These are phyloP conservation scores for Typha latifolia DNA, from an alignment of 176 grass and related monocot species.

Conservation along the genomic window DNA sequence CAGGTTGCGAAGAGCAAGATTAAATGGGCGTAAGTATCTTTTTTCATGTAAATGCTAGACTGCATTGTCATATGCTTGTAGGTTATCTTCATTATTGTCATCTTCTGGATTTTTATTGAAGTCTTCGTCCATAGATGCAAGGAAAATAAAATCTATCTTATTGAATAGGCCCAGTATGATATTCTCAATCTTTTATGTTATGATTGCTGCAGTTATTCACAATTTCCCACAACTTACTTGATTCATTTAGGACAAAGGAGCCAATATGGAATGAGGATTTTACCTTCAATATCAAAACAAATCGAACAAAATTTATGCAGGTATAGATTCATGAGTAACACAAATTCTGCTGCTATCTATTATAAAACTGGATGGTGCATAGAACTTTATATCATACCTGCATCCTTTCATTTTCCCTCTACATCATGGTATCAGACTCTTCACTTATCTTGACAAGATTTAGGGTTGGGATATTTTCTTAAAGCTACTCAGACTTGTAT, in stretches of 20 bases:
- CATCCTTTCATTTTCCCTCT: neutral
- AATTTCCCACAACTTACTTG: conserved; percentile 15
- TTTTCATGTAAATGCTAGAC: conserved; percentile 12
- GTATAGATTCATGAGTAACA: conserved; percentile 24
- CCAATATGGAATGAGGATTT: conserved; percentile 92
- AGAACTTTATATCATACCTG: neutral
- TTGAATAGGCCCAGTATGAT: too few species aligned
- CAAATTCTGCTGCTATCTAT: neutral
- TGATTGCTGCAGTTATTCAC: conserved; percentile 16
- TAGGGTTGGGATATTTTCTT: too few species aligned
- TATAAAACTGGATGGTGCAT: neutral
- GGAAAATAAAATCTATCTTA: too few species aligned
- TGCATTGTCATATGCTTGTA: neutral
- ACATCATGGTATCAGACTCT: neutral
- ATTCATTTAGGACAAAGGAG: conserved; percentile 57
- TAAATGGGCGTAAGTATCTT: conserved; percentile 86
- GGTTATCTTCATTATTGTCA: neutral
- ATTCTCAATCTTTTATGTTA: conserved; percentile 13
- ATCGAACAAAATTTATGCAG: conserved; percentile 55
- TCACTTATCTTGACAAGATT: neutral
- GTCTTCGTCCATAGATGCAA: too few species aligned
- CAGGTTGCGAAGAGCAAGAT: conserved; percentile 70
- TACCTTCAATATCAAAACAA: conserved; percentile 58
- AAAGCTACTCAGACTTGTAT: too few species aligned
- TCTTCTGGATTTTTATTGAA: too few species aligned